Evolutionary conservation across 2,329 filamentous ascomycete genomes (phyloP).

Genomic region (Drechslerella stenobrocha): DNA sequence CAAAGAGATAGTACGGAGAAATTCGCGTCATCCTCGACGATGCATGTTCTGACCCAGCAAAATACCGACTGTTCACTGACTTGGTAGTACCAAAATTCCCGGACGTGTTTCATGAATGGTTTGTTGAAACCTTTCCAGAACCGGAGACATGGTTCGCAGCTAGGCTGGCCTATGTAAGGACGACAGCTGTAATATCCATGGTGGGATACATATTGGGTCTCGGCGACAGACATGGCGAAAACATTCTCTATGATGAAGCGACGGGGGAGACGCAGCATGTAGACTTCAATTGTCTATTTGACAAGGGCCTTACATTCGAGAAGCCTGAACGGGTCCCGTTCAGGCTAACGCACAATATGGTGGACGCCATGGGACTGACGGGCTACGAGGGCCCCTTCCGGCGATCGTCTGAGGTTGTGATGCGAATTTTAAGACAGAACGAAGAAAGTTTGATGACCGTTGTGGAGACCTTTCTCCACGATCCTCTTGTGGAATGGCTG

Average conservation of each 20-base stretch:
- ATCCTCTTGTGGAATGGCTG: constrained; percentile 91
- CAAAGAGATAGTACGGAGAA: constrained; percentile 46
- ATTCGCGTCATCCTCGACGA: constrained; percentile 63
- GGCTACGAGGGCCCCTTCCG: constrained; percentile 90
- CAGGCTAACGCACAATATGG: constrained; percentile 97
- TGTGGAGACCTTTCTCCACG: constrained; percentile 93
- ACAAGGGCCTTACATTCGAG: constrained; percentile 93
- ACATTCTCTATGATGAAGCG: constrained; percentile 90
- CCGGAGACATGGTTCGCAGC: constrained; percentile 90
- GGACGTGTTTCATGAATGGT: constrained; percentile 88
- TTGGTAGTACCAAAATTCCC: constrained; percentile 69
- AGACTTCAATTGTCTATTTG: constrained; percentile 99
- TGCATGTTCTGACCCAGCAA: constrained; percentile 65
- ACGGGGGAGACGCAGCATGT: constrained; percentile 95
- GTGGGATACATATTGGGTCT: constrained; percentile 90
- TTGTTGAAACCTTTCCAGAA: constrained; percentile 90
- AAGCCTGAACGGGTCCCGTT: constrained; percentile 95
- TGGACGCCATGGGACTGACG: constrained; percentile 93
- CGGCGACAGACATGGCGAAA: constrained; percentile 94
- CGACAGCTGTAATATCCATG: constrained; percentile 99
- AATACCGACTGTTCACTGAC: constrained; percentile 72
- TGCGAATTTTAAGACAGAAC: constrained; percentile 81
- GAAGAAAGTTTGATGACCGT: constrained; percentile 98
- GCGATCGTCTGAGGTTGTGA: constrained; percentile 83
- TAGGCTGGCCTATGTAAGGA: constrained; percentile 84